phyloP scores from a whole-genome alignment of 495 filamentous ascomycete genomes.

The Cladorrhinum samala region DNA sequence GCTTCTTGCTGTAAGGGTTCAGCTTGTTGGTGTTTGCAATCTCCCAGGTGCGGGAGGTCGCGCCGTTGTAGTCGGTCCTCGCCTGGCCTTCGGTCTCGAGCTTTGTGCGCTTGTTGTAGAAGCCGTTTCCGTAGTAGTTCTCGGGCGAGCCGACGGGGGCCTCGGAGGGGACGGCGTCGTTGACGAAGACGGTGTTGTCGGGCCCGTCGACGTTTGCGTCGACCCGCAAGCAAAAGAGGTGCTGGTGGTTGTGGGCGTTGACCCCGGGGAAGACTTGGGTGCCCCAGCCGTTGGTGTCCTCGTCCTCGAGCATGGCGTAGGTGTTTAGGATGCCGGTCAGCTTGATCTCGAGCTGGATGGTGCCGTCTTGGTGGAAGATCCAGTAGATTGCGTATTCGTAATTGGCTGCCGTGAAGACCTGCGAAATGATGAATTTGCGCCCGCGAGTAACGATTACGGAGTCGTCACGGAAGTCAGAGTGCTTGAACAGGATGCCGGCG shows the following conservation, averaged over 20 bases:
- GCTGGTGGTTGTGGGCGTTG: slow-evolving; percentile 80
- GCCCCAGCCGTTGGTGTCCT: slow-evolving; percentile 84
- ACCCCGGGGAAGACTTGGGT: slow-evolving; percentile 67
- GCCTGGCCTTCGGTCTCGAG: slow-evolving; percentile 66
- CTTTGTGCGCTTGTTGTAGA: slow-evolving; percentile 83
- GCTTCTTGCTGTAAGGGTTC: slow-evolving; percentile 81
- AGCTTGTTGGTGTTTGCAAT: slow-evolving; percentile 80
- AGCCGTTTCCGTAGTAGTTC: slow-evolving; percentile 92
- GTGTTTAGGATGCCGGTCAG: slow-evolving; percentile 95
- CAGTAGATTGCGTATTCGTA: slow-evolving; percentile 95
- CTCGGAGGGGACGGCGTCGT: slow-evolving; percentile 59
- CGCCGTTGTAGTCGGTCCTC: slow-evolving; percentile 75
- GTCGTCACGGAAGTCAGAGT: slow-evolving; percentile 91
- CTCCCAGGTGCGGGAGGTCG: slow-evolving; percentile 80
- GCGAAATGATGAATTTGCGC: slow-evolving; percentile 81
- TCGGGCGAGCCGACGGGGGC: slow-evolving; percentile 71
- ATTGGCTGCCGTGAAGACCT: slow-evolving; percentile 94
- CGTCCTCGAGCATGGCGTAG: slow-evolving; percentile 74
- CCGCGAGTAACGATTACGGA: slow-evolving; percentile 80
- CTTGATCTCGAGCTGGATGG: slow-evolving; percentile 90
- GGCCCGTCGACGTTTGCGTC: slow-evolving; percentile 87
- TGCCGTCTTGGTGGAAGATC: slow-evolving; percentile 91
- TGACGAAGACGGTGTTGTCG: slow-evolving; percentile 79
- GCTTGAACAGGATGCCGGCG: slow-evolving; percentile 89
- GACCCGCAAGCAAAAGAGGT: slow-evolving; percentile 87